Conservation (phyloP, 139 green algal species). For the Parachlorella kessleri region DNA sequence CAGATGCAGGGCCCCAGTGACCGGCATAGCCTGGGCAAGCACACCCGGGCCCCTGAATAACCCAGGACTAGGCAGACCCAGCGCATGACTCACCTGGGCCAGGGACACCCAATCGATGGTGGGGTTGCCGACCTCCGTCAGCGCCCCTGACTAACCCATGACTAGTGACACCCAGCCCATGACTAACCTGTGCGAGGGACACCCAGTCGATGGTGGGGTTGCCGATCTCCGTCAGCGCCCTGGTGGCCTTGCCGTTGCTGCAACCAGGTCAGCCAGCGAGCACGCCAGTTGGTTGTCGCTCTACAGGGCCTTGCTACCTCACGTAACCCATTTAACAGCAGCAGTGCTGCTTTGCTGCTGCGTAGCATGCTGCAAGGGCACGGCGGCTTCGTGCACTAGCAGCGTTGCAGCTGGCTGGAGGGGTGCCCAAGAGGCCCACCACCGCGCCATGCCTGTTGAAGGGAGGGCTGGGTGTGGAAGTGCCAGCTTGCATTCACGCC, state of each 20-base stretch:
- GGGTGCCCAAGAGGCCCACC: no score
- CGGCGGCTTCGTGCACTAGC: no score
- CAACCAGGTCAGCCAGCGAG: neutral
- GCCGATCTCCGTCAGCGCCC: constrained; percentile 66
- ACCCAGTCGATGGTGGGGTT: constrained; percentile 73
- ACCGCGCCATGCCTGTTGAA: no score
- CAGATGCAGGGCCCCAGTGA: neutral
- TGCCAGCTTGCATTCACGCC: no score
- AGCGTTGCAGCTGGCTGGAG: no score
- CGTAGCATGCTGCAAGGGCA: no score
- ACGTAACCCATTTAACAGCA: neutral
- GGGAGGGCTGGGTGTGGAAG: no score
- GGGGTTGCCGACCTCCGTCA: constrained; percentile 71
- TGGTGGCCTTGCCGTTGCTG: constrained; percentile 40
- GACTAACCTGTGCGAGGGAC: constrained; percentile 48
- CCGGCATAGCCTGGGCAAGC: neutral
- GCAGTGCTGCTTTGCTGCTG: neutral
- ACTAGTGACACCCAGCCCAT: neutral
- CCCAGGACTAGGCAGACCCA: neutral
- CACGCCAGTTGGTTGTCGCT: neutral
- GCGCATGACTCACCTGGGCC: constrained; percentile 30
- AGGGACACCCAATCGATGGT: constrained; percentile 73
- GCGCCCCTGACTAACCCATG: neutral
- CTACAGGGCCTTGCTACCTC: neutral
- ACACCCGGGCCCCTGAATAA: neutral